Base-by-base conservation (phyloP, 169 alveolate genomes). In the Babesia ovis region DNA sequence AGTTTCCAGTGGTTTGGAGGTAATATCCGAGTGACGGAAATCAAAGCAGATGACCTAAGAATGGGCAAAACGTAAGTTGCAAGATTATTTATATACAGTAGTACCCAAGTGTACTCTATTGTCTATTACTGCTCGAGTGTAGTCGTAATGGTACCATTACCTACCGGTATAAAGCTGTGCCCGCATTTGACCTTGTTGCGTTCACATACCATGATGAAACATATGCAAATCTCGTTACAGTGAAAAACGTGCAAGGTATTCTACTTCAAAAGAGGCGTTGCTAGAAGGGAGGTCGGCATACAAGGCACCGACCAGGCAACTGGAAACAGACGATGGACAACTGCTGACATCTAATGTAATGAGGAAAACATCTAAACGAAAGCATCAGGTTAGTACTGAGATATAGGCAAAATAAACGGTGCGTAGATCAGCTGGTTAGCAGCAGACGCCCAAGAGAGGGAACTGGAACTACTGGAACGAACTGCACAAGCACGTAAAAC, bases 391-490 rank as follows among this genome's bases (percentile, higher is more conserved):
- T 4, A 25, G 56, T 4, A 4, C 22, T 4, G 8, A n/a, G 9
- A 9, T 3, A 32, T 6, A n/a, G n/a, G 3, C 0, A 18, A 20
- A 1, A 3, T 45, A 69, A n/a, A 14, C 0, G 3, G 23, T n/a
- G 11, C 27, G 18, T 46, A 91, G 92, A 91, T 91, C 54, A 90
- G 86, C 81, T 91, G 95, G 95, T 85, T 91, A 59, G 95, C 95
- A 16, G 79, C 84, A 42, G 95, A 91, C 39, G 95, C 95, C 16
- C 91, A 88, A 59, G 95, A 91, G 53, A 74, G 83, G 55, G 95
- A 91, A 61, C 75, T 85, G 51, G 95, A 89, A 64, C 72, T 91
- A 60, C 74, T 91, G 72, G 94, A 91, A 68, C 62, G 79, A 29
- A 85, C 90, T 1, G 89, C 92, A 37, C 86, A 89, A 66, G 85